Conservation (phyloP, 2,329 filamentous ascomycete species). For the Apiospora phragmitis region DNA sequence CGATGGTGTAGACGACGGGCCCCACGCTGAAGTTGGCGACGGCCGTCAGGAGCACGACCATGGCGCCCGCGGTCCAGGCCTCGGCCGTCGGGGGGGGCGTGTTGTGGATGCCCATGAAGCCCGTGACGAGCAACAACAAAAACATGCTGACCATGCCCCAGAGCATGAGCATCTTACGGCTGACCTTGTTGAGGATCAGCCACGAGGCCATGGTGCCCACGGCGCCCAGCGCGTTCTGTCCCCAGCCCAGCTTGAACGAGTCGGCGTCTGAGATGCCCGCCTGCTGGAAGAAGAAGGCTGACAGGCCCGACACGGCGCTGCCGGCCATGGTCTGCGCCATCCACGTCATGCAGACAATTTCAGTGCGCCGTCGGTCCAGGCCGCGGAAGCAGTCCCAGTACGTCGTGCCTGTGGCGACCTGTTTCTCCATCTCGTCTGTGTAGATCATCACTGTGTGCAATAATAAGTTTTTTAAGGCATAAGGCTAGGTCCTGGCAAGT, state of each 20-base stretch:
- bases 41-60: slow-evolving; percentile 40
- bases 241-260: slow-evolving; percentile 28
- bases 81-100: not conserved
- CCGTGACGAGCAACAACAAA: slow-evolving; percentile 32
- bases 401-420: slow-evolving; percentile 26
- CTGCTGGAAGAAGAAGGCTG: slow-evolving; percentile 32
- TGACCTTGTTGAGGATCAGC: slow-evolving; percentile 31
- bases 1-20: slow-evolving; percentile 42
- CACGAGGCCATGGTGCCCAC: slow-evolving; percentile 39
- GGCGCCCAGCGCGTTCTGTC: slow-evolving; percentile 33
- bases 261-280: slow-evolving; percentile 24
- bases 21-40: slow-evolving; percentile 43
- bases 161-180: slow-evolving; percentile 36
- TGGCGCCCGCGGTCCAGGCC: slow-evolving; percentile 32
- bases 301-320: slow-evolving; percentile 25
- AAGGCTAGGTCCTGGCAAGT: too few species aligned
- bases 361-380: slow-evolving; percentile 34
- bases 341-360: slow-evolving; percentile 29
- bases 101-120: slow-evolving; percentile 27
- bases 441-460: slow-evolving; percentile 34
- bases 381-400: slow-evolving; percentile 41
- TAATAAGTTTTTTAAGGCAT: not conserved
- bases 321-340: slow-evolving; percentile 23
- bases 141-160: slow-evolving; percentile 35
- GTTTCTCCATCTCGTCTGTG: slow-evolving; percentile 36